These are phyloP conservation scores for Cutaneotrichosporon cyanovorans DNA, from an alignment of 1,284 basidiomycete species.

Conservation along the genomic window DNA sequence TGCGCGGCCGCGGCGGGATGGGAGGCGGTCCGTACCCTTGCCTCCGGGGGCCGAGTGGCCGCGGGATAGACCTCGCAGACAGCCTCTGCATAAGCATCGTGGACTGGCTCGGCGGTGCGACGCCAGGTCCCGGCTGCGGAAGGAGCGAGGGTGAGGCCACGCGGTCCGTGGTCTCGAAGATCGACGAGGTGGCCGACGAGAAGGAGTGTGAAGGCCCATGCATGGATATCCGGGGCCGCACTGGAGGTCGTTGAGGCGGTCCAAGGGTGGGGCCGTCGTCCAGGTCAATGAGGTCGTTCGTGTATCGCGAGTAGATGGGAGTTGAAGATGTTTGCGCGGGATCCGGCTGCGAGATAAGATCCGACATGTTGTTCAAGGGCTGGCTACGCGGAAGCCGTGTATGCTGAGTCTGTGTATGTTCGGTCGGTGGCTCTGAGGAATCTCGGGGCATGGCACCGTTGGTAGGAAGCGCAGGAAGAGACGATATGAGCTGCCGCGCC, in stretches of 20 bases:
- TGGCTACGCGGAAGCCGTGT: too few species aligned
- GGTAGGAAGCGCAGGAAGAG: too few species aligned
- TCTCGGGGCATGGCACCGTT: too few species aligned
- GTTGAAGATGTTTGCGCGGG: neutral
- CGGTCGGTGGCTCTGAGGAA: too few species aligned
- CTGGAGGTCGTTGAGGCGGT: neutral
- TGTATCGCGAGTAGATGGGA: neutral
- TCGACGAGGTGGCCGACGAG: slow-evolving; percentile 9
- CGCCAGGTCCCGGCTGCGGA: neutral
- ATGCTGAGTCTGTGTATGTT: too few species aligned
- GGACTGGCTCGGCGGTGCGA: neutral
- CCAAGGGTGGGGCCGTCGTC: neutral
- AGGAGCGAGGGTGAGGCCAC: neutral
- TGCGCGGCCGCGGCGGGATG: slow-evolving; percentile 27
- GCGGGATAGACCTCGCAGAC: neutral
- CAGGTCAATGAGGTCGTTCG: too few species aligned
- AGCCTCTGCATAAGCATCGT: neutral
- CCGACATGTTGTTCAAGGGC: too few species aligned
- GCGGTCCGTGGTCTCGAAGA: neutral
- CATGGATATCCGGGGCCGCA: neutral
- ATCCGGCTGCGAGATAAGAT: neutral
- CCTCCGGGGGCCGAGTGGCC: slow-evolving; percentile 18
- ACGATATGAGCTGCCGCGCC: too few species aligned
- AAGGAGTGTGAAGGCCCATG: neutral
- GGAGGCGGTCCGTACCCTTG: slow-evolving; percentile 22